Base-by-base conservation (phyloP, 164 flowering plant genomes). In the Nelumbo lutea region DNA sequence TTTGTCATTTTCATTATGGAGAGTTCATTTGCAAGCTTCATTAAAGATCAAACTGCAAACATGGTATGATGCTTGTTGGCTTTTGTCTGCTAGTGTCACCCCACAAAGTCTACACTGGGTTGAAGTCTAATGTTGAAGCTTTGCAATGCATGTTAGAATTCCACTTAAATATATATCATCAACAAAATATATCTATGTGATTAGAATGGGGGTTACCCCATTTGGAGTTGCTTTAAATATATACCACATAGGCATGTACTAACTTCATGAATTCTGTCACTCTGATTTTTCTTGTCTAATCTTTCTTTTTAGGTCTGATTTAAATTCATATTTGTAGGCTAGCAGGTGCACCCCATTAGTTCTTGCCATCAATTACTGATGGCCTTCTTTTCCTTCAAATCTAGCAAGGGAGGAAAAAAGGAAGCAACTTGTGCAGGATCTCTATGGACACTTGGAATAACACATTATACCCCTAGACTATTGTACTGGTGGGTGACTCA, bases 311-410 rank as follows among this genome's bases (percentile, higher is more conserved):
- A 27, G 27, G 45, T 47, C 72, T 7, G 5, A 4, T 46, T 4
- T 7, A 4, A 46, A 39, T 15, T 9, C 42, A 46, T 42, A 39
- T 38, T 56, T 80, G 75, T 78, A 85, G 87, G 78, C 68, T 84
- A 3, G 80, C 84, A 0, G 85, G 90, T 42, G 83, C 59, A 8
- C 58, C 80, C 3, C 68, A 6, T 68, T 83, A 40, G 83, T 68
- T 42, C 89, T 85, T 1, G 68, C 79, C 1, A 52, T 79, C 38
- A 83, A 85, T 46, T 83, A 66, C 65, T 78, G 84, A 82, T 83
- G 84, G 87, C 85, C 80, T 27, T 75, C 80, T 11, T 62, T 83
- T 40, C 84, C 84, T 59, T 8, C 65, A 1, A 64, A 70, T 47
- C 38, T 78, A 44, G 15, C 64, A 3, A 45, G 8, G 1, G 44